Evolutionary conservation across 2,329 filamentous ascomycete genomes (phyloP).

Genomic region (Diplodia mutila): DNA sequence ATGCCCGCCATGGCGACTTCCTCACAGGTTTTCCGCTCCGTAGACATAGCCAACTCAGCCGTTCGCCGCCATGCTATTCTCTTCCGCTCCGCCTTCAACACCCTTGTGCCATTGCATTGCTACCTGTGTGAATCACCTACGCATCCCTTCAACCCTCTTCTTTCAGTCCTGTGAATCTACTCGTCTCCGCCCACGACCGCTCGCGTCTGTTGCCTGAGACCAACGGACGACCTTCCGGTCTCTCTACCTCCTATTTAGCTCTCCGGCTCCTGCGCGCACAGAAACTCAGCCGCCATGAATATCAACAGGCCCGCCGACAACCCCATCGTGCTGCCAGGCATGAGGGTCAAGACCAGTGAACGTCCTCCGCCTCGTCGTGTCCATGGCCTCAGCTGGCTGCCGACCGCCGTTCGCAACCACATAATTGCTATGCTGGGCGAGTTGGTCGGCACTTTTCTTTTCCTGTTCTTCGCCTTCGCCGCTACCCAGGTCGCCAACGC

Average conservation of each 20-base stretch:
- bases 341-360: conserved; percentile 42
- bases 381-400: conserved; percentile 47
- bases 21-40: background rate
- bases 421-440: conserved; percentile 52
- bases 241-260: conserved; percentile 8
- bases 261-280: background rate
- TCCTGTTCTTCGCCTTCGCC: conserved; percentile 47
- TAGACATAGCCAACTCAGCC: background rate
- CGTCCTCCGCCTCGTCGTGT: conserved; percentile 44
- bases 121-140: conserved; percentile 20
- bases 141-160: background rate
- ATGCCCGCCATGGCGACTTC: background rate
- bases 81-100: background rate
- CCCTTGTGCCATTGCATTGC: conserved; percentile 7
- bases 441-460: conserved; percentile 48
- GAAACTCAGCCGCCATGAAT: conserved; percentile 41
- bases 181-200: background rate
- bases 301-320: conserved; percentile 40
- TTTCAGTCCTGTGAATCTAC: conserved; percentile 20
- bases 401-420: conserved; percentile 48
- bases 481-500: conserved; percentile 49
- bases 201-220: background rate
- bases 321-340: conserved; percentile 45
- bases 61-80: conserved; percentile 4
- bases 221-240: background rate